These are phyloP conservation scores for Cladosporium sp. DNA, from an alignment of 2,329 filamentous ascomycete species.

Conservation along the genomic window DNA sequence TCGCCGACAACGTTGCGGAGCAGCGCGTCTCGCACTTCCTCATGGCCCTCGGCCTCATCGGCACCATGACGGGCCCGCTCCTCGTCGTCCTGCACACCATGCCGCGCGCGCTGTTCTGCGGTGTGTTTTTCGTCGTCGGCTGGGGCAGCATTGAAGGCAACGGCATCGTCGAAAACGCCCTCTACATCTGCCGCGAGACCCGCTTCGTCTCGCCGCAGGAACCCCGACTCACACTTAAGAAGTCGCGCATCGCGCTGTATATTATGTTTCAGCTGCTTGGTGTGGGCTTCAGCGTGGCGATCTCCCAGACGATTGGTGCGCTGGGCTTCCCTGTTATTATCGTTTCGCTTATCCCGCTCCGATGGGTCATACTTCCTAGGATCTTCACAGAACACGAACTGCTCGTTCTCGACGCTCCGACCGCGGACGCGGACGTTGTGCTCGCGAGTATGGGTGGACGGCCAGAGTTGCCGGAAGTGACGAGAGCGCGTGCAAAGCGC, in stretches of 20 bases:
- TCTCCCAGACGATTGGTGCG: slow-evolving; percentile 62
- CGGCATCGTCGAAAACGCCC: slow-evolving; percentile 55
- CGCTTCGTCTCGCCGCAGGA: slow-evolving; percentile 53
- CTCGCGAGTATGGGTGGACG: slow-evolving; percentile 56
- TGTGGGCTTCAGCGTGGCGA: slow-evolving; percentile 58
- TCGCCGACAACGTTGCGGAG: slow-evolving; percentile 55
- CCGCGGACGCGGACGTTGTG: slow-evolving; percentile 56
- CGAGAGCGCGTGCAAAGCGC: slow-evolving; percentile 30
- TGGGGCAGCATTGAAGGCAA: slow-evolving; percentile 55
- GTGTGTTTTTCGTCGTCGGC: slow-evolving; percentile 62
- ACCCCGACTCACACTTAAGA: slow-evolving; percentile 48
- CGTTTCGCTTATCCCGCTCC: slow-evolving; percentile 57
- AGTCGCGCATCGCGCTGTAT: slow-evolving; percentile 53
- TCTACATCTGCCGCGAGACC: slow-evolving; percentile 52
- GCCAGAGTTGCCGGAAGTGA: slow-evolving; percentile 44
- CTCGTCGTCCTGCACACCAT: slow-evolving; percentile 57
- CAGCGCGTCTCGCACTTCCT: slow-evolving; percentile 59
- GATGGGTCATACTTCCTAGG: slow-evolving; percentile 53
- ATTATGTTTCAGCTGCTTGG: slow-evolving; percentile 54
- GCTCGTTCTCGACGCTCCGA: slow-evolving; percentile 55
- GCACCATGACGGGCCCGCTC: slow-evolving; percentile 59
- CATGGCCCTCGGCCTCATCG: slow-evolving; percentile 57
- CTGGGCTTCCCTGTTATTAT: slow-evolving; percentile 63
- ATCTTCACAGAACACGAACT: slow-evolving; percentile 55
- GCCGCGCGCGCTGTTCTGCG: slow-evolving; percentile 56